Evolutionary conservation across 1,284 basidiomycete species (phyloP).

Genomic region (Sporisorium graminicola): DNA sequence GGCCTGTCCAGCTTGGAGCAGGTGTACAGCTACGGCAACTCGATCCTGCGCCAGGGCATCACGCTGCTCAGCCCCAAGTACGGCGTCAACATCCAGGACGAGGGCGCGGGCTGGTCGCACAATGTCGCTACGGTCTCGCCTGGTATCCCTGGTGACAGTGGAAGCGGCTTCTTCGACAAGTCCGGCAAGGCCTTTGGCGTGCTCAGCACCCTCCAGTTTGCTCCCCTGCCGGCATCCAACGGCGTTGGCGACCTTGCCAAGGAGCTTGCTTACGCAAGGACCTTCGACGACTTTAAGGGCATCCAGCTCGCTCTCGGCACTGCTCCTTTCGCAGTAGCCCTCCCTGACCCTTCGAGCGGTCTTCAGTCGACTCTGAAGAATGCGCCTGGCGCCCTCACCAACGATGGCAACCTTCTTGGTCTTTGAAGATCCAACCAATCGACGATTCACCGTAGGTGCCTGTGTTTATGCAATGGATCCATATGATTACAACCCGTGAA

Average conservation of each 20-base stretch:
- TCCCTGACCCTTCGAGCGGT: slow-evolving; percentile 30
- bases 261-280: slow-evolving; percentile 45
- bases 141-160: slow-evolving; percentile 57
- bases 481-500: neutral
- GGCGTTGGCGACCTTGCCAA: slow-evolving; percentile 49
- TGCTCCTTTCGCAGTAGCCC: slow-evolving; percentile 41
- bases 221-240: slow-evolving; percentile 49
- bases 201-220: slow-evolving; percentile 52
- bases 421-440: neutral
- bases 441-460: neutral
- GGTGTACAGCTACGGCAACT: slow-evolving; percentile 59
- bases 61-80: slow-evolving; percentile 55
- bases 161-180: slow-evolving; percentile 51
- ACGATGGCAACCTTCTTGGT: slow-evolving; percentile 3
- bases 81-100: slow-evolving; percentile 41
- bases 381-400: slow-evolving; percentile 3
- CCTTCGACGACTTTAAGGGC: slow-evolving; percentile 47
- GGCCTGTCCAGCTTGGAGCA: slow-evolving; percentile 35
- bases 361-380: slow-evolving; percentile 26
- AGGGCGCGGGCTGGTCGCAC: slow-evolving; percentile 56
- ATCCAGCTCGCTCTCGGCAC: slow-evolving; percentile 52
- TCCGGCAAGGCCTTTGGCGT: slow-evolving; percentile 46
- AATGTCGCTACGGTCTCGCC: slow-evolving; percentile 39
- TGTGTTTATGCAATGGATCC: neutral
- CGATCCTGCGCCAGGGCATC: slow-evolving; percentile 53